Evolutionary conservation across 2,329 filamentous ascomycete genomes (phyloP).

Genomic region (Trichocomaceae sp.): DNA sequence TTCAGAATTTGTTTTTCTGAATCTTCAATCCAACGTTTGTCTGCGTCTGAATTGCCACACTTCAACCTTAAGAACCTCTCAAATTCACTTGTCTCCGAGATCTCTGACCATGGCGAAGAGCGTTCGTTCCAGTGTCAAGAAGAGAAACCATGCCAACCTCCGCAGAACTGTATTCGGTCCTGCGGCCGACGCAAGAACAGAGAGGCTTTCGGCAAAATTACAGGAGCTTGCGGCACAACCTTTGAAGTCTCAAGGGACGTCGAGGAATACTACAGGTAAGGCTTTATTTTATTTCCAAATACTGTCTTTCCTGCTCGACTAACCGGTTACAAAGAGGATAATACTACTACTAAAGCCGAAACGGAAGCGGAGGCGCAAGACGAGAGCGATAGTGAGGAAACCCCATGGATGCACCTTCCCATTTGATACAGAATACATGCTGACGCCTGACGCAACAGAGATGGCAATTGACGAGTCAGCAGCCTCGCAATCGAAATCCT

Average conservation of each 20-base stretch:
- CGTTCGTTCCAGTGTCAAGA: conserved; percentile 68
- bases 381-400: conserved; percentile 10
- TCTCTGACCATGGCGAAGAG: conserved; percentile 71
- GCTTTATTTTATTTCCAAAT: neutral
- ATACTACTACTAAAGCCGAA: conserved; percentile 14
- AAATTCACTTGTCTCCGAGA: too few relatives aligned
- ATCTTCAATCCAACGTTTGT: neutral
- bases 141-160: conserved; percentile 75
- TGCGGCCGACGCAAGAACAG: conserved; percentile 67
- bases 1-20: neutral
- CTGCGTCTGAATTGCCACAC: too few relatives aligned
- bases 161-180: conserved; percentile 80
- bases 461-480: conserved; percentile 36
- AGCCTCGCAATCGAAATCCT: conserved; percentile 17
- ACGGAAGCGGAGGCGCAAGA: conserved; percentile 9
- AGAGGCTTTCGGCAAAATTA: conserved; percentile 79
- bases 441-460: conserved; percentile 20
- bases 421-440: neutral
- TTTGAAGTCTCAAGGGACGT: conserved; percentile 33
- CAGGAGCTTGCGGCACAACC: conserved; percentile 72
- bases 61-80: too few relatives aligned
- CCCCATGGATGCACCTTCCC: neutral
- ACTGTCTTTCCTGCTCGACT: neutral
- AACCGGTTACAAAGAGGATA: neutral
- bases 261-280: conserved; percentile 18